These are phyloP conservation scores for Nitzschia inconspicua DNA, from an alignment of 108 stramenopile species.

Conservation along the genomic window DNA sequence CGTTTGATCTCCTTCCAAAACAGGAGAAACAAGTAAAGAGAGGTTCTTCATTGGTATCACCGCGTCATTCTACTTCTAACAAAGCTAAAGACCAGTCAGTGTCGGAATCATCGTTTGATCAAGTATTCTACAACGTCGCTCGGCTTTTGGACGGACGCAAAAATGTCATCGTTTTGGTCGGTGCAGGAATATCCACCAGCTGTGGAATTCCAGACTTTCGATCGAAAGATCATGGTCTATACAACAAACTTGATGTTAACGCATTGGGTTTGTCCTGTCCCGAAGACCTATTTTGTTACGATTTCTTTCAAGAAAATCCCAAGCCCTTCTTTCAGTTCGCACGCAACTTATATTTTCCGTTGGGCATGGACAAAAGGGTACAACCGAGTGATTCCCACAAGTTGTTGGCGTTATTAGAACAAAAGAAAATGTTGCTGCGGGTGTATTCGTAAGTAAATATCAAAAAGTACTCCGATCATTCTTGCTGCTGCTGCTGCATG, in stretches of 20 bases:
- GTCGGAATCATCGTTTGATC: too few relatives aligned
- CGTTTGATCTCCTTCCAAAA: too few relatives aligned
- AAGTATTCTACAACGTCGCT: constrained; percentile 23
- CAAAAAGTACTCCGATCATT: background rate
- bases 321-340: constrained; percentile 73
- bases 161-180: constrained; percentile 72
- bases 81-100: too few relatives aligned
- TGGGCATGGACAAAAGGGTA: constrained; percentile 22
- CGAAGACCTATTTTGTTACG: constrained; percentile 81
- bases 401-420: constrained; percentile 65
- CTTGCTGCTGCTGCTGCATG: background rate
- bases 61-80: too few relatives aligned
- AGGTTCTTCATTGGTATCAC: too few relatives aligned
- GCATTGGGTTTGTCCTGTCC: constrained; percentile 47
- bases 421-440: constrained; percentile 55
- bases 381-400: constrained; percentile 68
- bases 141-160: constrained; percentile 40
- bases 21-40: too few relatives aligned
- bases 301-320: constrained; percentile 71
- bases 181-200: constrained; percentile 76
- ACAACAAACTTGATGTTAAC: constrained; percentile 54
- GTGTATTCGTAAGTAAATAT: too few relatives aligned
- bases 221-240: constrained; percentile 58
- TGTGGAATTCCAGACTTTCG: constrained; percentile 90
- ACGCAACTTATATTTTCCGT: constrained; percentile 39